phyloP scores from a whole-genome alignment of 2,329 filamentous ascomycete genomes.

The Cadophora gregata region DNA sequence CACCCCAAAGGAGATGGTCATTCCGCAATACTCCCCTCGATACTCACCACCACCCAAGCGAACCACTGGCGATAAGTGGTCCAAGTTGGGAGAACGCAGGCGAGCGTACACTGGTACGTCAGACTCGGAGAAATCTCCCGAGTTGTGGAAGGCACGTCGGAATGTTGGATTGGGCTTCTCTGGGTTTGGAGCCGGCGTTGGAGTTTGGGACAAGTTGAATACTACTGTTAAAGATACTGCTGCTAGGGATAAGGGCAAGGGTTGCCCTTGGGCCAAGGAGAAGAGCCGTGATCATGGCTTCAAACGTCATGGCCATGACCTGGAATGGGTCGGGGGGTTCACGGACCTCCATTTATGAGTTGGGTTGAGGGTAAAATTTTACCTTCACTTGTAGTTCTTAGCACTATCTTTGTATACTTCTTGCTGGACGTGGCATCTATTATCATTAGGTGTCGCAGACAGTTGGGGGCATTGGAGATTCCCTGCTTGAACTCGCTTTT shows the following conservation, averaged over 20 bases:
- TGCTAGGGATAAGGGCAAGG: conserved; percentile 47
- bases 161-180: conserved; percentile 53
- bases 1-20: conserved; percentile 49
- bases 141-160: conserved; percentile 53
- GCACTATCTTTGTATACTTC: conserved; percentile 26
- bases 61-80: conserved; percentile 81
- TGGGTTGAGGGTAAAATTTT: conserved; percentile 21
- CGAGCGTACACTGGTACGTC: conserved; percentile 66
- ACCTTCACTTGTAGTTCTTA: conserved; percentile 58
- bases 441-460: conserved; percentile 15
- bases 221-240: conserved; percentile 45
- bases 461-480: conserved; percentile 28
- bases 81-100: conserved; percentile 82
- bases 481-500: conserved; percentile 45
- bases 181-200: conserved; percentile 49
- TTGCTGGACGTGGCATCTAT: conserved; percentile 28
- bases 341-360: conserved; percentile 52
- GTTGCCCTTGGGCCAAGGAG: conserved; percentile 56
- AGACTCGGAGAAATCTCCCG: conserved; percentile 57
- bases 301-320: conserved; percentile 61
- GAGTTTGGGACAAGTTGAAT: conserved; percentile 44
- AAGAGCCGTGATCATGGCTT: conserved; percentile 63
- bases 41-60: conserved; percentile 74
- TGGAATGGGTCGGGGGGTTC: conserved; percentile 97
- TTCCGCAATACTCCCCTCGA: conserved; percentile 50